Evolutionary conservation across 768 basidiomycete species (phyloP).

Genomic region (Coprinopsis marcescibilis): DNA sequence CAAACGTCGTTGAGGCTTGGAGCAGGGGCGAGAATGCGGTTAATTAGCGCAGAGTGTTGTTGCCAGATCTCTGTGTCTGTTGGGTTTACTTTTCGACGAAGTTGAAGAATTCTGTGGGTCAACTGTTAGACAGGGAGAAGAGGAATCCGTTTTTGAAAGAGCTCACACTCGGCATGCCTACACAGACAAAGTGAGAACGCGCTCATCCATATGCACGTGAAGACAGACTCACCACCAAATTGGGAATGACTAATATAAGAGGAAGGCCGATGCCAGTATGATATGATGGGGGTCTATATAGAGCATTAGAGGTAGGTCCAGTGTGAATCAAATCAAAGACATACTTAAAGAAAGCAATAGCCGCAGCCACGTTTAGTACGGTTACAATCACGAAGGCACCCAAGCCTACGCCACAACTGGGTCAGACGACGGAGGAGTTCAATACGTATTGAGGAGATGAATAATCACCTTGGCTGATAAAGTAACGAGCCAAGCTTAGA

Average conservation of each 20-base stretch:
- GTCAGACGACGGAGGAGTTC: no score
- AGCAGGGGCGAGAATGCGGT: not conserved
- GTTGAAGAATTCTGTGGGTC: slow-evolving; percentile 30
- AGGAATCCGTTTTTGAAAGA: not conserved
- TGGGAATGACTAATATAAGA: slow-evolving; percentile 29
- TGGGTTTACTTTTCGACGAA: slow-evolving; percentile 31
- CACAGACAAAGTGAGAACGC: not conserved
- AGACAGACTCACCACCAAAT: slow-evolving; percentile 24
- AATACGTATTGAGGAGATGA: not conserved
- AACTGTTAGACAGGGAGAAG: not conserved
- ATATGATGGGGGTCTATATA: slow-evolving; percentile 22
- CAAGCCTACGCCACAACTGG: slow-evolving; percentile 21
- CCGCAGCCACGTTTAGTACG: slow-evolving; percentile 26
- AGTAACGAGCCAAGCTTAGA: slow-evolving; percentile 18
- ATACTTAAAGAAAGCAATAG: slow-evolving; percentile 30
- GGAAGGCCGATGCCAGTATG: slow-evolving; percentile 34
- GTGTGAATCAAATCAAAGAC: slow-evolving; percentile 1
- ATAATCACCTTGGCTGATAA: slow-evolving; percentile 30
- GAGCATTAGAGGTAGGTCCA: not conserved
- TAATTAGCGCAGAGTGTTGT: slow-evolving; percentile 1
- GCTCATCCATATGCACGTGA: not conserved
- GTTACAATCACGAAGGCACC: slow-evolving; percentile 26
- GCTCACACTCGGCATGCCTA: slow-evolving; percentile 34
- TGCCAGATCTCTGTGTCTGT: slow-evolving; percentile 26
- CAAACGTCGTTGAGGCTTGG: slow-evolving; percentile 5